Base-by-base conservation (phyloP, 108 stramenopile species). In the Cylindrotheca closterium region DNA sequence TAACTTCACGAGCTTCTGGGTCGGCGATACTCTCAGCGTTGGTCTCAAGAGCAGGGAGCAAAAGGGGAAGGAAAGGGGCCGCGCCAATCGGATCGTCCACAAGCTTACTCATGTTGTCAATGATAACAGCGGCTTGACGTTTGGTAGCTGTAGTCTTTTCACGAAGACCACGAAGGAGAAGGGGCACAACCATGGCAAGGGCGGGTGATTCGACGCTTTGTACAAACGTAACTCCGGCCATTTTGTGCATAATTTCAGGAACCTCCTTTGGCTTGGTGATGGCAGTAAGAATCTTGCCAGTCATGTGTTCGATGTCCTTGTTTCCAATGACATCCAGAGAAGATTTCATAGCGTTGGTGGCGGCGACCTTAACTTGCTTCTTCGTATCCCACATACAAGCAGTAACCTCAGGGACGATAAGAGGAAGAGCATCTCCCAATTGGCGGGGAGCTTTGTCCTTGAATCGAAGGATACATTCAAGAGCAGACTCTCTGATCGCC, bases 251-350 rank as follows among this genome's bases (percentile, higher is more conserved):
- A 81, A 94, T 94, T 81, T 95, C 96, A 46, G 92, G 91, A 10
- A 97, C 96, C 67, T 95, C 91, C 85, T 95, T 93, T 28, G 96
- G 96, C 78, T 92, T 94, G 64, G 95, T 85, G 77, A 96, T 94
- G 64, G 95, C 93, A 34, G 74, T 83, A 33, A 97, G 70, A 71
- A 98, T 97, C 71, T 97, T 92, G 23, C 60, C 84, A 15, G 95
- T 95, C 96, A 97, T 97, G 86, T 97, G 96, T 78, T 97, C 98
- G 61, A 98, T 97, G 82, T 98, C 98, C 60, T 91, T 87, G 94
- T 98, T 98, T 50, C 98, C 98, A 66, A 97, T 96, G 46, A 98
- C 94, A 23, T 93, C 87, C 60, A 93, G 78, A 5, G 95, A 90
- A 23, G 74, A 73, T 26, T 86, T 75, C 98, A 98, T 97, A 67